These are phyloP conservation scores for Fusarium secorum DNA, from an alignment of 2,329 filamentous ascomycete genomes.

Conservation along the genomic window DNA sequence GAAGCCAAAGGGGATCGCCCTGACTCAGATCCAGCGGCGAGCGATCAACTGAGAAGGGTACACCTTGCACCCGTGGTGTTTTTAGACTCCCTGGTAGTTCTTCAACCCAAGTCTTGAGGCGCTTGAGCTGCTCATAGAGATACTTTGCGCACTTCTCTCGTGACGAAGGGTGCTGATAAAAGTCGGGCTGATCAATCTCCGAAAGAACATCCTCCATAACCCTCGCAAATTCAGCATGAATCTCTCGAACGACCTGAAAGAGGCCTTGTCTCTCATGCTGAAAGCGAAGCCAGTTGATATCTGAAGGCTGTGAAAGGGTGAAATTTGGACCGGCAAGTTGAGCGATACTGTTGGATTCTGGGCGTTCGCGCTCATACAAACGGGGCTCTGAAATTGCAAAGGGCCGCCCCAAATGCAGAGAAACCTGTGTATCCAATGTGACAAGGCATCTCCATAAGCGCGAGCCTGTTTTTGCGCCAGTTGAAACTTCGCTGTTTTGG, in stretches of 20 bases:
- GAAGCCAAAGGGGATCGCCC: conserved; percentile 53
- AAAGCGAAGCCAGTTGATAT: conserved; percentile 38
- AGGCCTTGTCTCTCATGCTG: conserved; percentile 28
- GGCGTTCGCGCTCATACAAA: not conserved
- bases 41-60: conserved; percentile 50
- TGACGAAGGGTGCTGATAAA: conserved; percentile 37
- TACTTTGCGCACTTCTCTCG: conserved; percentile 43
- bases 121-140: conserved; percentile 43
- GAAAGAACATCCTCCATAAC: conserved; percentile 26
- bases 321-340: conserved; percentile 27
- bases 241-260: conserved; percentile 26
- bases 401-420: conserved; percentile 31
- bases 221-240: conserved; percentile 22
- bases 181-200: conserved; percentile 22
- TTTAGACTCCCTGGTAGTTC: conserved; percentile 51
- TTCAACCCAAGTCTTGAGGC: conserved; percentile 40
- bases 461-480: not conserved
- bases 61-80: conserved; percentile 45
- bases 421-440: conserved; percentile 30
- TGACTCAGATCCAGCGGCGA: conserved; percentile 44
- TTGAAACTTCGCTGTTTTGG: not conserved
- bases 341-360: conserved; percentile 22
- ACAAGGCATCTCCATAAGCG: conserved; percentile 34
- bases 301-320: not conserved
- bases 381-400: conserved; percentile 7